These are phyloP conservation scores for Fusarium nodosum DNA, from an alignment of 2,329 filamentous ascomycete species.

Conservation along the genomic window DNA sequence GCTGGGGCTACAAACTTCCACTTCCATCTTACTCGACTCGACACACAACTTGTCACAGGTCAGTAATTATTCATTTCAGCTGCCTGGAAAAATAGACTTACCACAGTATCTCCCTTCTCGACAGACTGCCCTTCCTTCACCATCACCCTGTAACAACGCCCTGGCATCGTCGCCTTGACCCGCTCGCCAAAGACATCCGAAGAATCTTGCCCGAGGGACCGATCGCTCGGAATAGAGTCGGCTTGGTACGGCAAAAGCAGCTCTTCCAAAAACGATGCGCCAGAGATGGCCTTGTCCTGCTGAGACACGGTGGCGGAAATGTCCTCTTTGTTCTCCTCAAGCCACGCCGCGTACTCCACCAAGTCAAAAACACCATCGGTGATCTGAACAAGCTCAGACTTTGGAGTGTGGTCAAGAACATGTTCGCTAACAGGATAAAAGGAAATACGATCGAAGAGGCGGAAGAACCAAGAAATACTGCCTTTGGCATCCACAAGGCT, in stretches of 20 bases:
- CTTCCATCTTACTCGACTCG: slow-evolving; percentile 58
- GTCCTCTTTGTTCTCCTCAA: slow-evolving; percentile 48
- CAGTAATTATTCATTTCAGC: not conserved
- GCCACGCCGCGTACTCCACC: slow-evolving; percentile 52
- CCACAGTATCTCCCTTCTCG: slow-evolving; percentile 50
- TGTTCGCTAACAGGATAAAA: slow-evolving; percentile 52
- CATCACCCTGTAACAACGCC: slow-evolving; percentile 53
- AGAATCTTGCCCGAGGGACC: not conserved
- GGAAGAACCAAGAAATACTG: slow-evolving; percentile 49
- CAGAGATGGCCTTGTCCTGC: slow-evolving; percentile 48
- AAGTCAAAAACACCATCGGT: slow-evolving; percentile 51
- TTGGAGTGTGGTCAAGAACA: slow-evolving; percentile 46
- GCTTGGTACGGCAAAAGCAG: slow-evolving; percentile 48
- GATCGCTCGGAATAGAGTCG: not conserved
- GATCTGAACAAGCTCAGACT: slow-evolving; percentile 46
- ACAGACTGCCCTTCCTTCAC: slow-evolving; percentile 48
- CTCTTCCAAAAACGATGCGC: slow-evolving; percentile 50
- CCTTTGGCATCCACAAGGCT: slow-evolving; percentile 2
- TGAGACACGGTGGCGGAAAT: slow-evolving; percentile 42
- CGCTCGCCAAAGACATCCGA: slow-evolving; percentile 42
- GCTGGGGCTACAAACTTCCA: slow-evolving; percentile 52
- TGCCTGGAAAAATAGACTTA: slow-evolving; percentile 27
- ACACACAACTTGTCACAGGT: slow-evolving; percentile 48
- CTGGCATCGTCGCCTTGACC: slow-evolving; percentile 53
- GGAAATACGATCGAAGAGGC: slow-evolving; percentile 53